Evolutionary conservation across 306 rosid species (phyloP).

Genomic region (Leucaena leucocephala): DNA sequence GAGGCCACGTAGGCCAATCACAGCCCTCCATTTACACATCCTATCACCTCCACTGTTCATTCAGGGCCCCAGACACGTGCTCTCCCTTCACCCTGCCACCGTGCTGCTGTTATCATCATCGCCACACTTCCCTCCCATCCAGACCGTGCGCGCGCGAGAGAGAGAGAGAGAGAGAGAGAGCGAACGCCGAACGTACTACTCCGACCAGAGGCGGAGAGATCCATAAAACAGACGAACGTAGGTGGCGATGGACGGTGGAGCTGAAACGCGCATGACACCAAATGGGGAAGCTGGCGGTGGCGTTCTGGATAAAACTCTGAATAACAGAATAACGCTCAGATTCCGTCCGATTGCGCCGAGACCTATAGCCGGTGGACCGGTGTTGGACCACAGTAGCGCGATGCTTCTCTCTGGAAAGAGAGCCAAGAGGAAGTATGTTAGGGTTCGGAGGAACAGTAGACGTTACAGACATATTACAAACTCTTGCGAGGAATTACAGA

Average conservation of each 20-base stretch:
- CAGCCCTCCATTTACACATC: background rate
- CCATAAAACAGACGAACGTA: background rate
- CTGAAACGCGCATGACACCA: slow-evolving; percentile 4
- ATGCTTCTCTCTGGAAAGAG: background rate
- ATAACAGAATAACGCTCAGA: slow-evolving; percentile 33
- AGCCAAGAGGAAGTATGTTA: slow-evolving; percentile 48
- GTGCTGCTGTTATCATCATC: background rate
- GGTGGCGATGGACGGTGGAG: slow-evolving; percentile 40
- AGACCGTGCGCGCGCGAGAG: background rate
- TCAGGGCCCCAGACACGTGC: background rate
- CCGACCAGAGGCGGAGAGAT: background rate
- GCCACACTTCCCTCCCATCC: background rate
- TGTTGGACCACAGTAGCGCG: background rate
- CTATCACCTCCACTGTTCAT: background rate
- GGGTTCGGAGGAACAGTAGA: slow-evolving; percentile 30
- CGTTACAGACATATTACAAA: background rate
- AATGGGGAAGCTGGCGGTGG: background rate
- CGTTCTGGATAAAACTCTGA: background rate
- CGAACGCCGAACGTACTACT: background rate
- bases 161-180: background rate
- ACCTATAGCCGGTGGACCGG: slow-evolving; percentile 22
- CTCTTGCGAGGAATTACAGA: background rate
- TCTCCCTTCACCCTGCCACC: background rate
- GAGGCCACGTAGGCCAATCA: background rate
- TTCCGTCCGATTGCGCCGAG: slow-evolving; percentile 60